Percentiles rank a stretch among this genome's conserved stretches.
These are phyloP conservation scores for Solanum etuberosum DNA, from an alignment of 257 asterid species.

Conservation along the genomic window DNA sequence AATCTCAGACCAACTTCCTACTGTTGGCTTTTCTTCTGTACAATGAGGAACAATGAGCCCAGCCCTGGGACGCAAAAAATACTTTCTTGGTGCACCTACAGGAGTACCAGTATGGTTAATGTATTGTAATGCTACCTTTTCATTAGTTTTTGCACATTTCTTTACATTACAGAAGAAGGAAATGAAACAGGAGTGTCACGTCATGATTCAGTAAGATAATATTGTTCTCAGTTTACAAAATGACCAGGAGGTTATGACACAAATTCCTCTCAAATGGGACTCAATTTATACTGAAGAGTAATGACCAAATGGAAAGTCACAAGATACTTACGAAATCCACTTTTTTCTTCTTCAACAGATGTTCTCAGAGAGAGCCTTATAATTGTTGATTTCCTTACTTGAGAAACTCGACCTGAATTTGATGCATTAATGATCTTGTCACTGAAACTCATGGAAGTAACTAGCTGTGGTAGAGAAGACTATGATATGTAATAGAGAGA, in stretches of 20 bases:
- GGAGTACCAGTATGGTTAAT: neutral
- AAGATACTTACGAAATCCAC: conserved; percentile 41
- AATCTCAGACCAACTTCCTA: conserved; percentile 78
- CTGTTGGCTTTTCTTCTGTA: conserved; percentile 47
- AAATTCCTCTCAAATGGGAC: neutral
- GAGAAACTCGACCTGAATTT: conserved; percentile 37
- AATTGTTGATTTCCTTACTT: conserved; percentile 59
- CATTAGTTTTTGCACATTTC: neutral
- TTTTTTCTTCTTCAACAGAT: conserved; percentile 50
- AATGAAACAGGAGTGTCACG: neutral
- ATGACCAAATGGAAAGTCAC: neutral
- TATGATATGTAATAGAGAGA: neutral
- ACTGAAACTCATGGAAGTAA: conserved; percentile 62
- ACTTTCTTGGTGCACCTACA: conserved; percentile 61
- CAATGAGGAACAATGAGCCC: conserved; percentile 67
- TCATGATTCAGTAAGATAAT: neutral
- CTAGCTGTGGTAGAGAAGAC: conserved; percentile 57
- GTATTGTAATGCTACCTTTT: neutral
- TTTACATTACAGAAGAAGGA: neutral
- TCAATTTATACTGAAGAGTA: neutral
- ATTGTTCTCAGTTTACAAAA: neutral
- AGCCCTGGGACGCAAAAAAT: conserved; percentile 73
- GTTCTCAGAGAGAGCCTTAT: conserved; percentile 75
- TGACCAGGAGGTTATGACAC: neutral
- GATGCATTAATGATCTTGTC: conserved; percentile 38